Percentiles rank a stretch among this genome's conserved stretches.
These are phyloP conservation scores for Vaccinium darrowii DNA, from an alignment of 148 eudicot genomes.

Conservation along the genomic window DNA sequence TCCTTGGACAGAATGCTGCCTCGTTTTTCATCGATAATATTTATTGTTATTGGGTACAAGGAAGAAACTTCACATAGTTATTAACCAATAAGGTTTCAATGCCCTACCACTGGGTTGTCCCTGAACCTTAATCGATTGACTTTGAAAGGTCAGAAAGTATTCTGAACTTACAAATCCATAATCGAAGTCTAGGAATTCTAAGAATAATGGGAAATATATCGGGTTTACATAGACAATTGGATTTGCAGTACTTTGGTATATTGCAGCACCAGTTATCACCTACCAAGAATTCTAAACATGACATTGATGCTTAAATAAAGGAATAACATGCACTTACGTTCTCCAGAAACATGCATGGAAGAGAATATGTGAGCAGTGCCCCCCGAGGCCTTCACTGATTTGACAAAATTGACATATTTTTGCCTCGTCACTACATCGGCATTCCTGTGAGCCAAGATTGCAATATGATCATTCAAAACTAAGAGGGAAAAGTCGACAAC, in stretches of 20 bases:
- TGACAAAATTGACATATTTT: constrained; percentile 75
- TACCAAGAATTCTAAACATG: background rate
- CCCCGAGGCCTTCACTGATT: constrained; percentile 71
- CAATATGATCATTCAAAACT: background rate
- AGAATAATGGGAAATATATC: background rate
- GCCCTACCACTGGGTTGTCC: background rate
- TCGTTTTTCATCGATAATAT: background rate
- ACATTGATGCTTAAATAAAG: background rate
- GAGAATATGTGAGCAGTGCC: constrained; percentile 78
- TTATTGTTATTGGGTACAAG: background rate
- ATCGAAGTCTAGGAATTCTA: background rate
- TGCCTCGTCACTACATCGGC: constrained; percentile 66
- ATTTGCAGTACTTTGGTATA: background rate
- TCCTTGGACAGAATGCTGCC: background rate
- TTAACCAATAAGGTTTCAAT: background rate
- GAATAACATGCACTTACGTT: constrained; percentile 62
- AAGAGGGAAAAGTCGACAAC: background rate
- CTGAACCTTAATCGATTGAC: background rate
- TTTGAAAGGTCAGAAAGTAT: background rate
- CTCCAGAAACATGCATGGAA: constrained; percentile 97
- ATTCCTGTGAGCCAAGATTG: constrained; percentile 48
- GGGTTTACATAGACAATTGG: background rate
- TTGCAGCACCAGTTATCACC: background rate
- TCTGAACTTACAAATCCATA: background rate
- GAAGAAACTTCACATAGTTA: background rate